Evolutionary conservation across 1,284 basidiomycete genomes (phyloP), one percentile per base, ranked within the genome.

Genomic region (Leccinum cinnamomeum): DNA sequence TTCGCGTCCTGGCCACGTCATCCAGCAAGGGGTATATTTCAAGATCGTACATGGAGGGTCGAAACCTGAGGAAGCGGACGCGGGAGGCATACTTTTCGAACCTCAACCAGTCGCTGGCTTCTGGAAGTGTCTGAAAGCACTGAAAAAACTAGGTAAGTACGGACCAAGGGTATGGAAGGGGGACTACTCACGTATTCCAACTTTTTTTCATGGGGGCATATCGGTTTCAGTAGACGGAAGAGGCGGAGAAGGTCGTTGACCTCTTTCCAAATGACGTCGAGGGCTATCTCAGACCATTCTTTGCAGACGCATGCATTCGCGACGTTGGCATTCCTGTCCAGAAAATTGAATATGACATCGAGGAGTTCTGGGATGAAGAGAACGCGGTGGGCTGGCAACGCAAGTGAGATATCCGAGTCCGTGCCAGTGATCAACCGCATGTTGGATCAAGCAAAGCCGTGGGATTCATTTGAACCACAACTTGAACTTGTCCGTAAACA

Each of bases 81-180:
- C 86, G 83, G 25, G 76, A 71, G 20, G 80, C 80, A 65, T 88
- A 89, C 37, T 76, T 78, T 59, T 79, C 75, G 68, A 89, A 87
- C 14, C 80, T 77, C 20, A 72, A 71, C 88, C 87, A 89, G 71
- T 87, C 83, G 23, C 70, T 76, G 3, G 82, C 77, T 35, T 82
- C 79, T 28, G 84, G 79, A 0, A 75, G 71, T 3, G 78, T 72
- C 7, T 68, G 66, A 64, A 88, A 88, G 20, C 61, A 55, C 79
- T 82, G 61, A 16, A 56, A n/a, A 33, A 12, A 33, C 28, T 50
- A 48, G 25, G 54, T 70, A 20, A 60, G 57, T 4, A 2, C 1
- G 28, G 1, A 25, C 12, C 3, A 50, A 37, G 2, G 5, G 3
- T 18, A 25, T 2, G 8, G 28, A 6, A 50, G 2, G 30, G 12